Evolutionary conservation across 306 rosid genomes (phyloP).

Genomic region (Senna siamea): DNA sequence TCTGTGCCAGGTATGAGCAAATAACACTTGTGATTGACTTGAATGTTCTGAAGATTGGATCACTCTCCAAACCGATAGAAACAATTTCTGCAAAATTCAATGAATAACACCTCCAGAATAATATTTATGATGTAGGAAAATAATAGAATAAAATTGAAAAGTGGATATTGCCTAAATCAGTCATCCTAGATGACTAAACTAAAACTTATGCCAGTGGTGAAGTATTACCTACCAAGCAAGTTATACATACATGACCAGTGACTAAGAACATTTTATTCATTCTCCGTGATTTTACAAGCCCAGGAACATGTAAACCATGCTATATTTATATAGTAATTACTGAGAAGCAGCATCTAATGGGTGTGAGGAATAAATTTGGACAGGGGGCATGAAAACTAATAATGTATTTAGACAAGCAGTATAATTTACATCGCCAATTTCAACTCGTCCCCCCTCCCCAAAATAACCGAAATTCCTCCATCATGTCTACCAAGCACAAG

Average conservation of each 20-base stretch:
- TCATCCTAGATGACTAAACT: slow-evolving; percentile 25
- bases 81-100: slow-evolving; percentile 51
- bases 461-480: background rate
- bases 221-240: slow-evolving; percentile 27
- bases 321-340: slow-evolving; percentile 23
- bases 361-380: slow-evolving; percentile 4
- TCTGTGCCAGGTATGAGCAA: slow-evolving; percentile 61
- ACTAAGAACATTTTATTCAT: slow-evolving; percentile 14
- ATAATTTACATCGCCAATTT: slow-evolving; percentile 18
- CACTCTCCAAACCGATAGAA: slow-evolving; percentile 48
- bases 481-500: background rate
- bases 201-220: background rate
- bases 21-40: slow-evolving; percentile 53
- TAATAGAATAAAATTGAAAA: background rate
- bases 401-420: background rate
- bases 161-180: slow-evolving; percentile 20
- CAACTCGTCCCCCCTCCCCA: background rate
- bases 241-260: slow-evolving; percentile 18
- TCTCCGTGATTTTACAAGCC: slow-evolving; percentile 32
- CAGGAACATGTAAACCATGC: slow-evolving; percentile 19
- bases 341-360: slow-evolving; percentile 12
- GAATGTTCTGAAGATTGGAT: slow-evolving; percentile 38
- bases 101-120: background rate
- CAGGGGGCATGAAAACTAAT: slow-evolving; percentile 11
- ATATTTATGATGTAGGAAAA: slow-evolving; percentile 17